These are phyloP conservation scores for Solanum ossicruentum DNA, from an alignment of 257 asterid genomes.

Conservation along the genomic window DNA sequence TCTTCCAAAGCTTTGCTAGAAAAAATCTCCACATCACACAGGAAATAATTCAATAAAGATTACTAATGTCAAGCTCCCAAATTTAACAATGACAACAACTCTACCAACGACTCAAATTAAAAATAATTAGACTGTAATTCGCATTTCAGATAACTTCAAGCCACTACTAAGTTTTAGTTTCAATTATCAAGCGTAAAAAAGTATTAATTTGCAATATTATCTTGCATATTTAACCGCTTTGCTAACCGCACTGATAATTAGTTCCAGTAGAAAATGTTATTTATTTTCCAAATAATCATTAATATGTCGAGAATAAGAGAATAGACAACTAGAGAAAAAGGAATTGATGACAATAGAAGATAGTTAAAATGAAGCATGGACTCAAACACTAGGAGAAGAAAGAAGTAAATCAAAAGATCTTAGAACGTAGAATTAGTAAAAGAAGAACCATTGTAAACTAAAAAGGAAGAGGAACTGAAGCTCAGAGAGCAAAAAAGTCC, in stretches of 20 bases:
- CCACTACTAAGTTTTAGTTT: background rate
- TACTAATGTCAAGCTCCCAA: background rate
- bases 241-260: background rate
- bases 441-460: background rate
- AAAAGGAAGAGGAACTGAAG: background rate
- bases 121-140: background rate
- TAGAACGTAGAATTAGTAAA: background rate
- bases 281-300: background rate
- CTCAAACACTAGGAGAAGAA: background rate
- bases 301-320: background rate
- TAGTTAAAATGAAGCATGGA: background rate
- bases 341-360: background rate
- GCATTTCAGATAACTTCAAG: background rate
- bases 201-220: background rate
- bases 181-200: background rate
- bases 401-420: background rate
- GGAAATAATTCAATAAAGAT: background rate
- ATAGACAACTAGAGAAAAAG: background rate
- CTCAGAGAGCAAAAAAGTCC: background rate
- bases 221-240: background rate
- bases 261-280: background rate
- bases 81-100: background rate
- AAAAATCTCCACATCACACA: background rate
- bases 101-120: background rate
- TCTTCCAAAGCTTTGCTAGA: background rate